phyloP scores from a whole-genome alignment of 2,329 filamentous ascomycete genomes.

The Cladophialophora carrionii region DNA sequence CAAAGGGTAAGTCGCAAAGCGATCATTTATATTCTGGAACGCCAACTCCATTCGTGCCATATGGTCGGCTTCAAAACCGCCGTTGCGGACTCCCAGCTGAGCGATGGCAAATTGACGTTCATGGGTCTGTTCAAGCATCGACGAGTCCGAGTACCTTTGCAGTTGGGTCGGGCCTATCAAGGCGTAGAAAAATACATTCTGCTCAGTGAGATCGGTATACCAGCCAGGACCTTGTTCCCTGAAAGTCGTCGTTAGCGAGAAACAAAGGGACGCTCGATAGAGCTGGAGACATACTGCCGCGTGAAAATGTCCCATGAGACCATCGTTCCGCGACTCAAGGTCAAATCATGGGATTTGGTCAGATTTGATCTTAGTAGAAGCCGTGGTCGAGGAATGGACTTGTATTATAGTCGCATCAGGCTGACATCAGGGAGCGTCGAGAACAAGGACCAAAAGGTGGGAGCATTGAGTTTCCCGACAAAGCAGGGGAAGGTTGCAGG shows the following conservation, averaged over 20 bases:
- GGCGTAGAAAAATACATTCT: constrained; percentile 29
- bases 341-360: constrained; percentile 5
- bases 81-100: constrained; percentile 26
- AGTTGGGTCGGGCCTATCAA: constrained; percentile 26
- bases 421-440: constrained; percentile 20
- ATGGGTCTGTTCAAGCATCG: constrained; percentile 33
- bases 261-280: neutral
- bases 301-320: constrained; percentile 30
- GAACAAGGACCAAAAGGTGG: constrained; percentile 1
- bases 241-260: constrained; percentile 2
- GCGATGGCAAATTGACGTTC: constrained; percentile 35
- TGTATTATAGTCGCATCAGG: constrained; percentile 20
- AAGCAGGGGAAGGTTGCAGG: constrained; percentile 7
- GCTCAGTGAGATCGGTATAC: constrained; percentile 29
- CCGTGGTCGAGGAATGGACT: constrained; percentile 4
- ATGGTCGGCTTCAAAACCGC: constrained; percentile 30
- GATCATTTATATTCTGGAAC: constrained; percentile 3
- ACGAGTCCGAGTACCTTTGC: constrained; percentile 26
- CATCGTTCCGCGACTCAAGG: constrained; percentile 22
- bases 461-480: neutral
- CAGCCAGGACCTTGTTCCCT: constrained; percentile 26
- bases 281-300: constrained; percentile 15
- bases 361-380: neutral
- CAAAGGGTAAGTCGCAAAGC: constrained; percentile 11
- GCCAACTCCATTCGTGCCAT: constrained; percentile 14